These are phyloP conservation scores for Penicillium sp. DNA, from an alignment of 2,329 filamentous ascomycete species.

Conservation along the genomic window DNA sequence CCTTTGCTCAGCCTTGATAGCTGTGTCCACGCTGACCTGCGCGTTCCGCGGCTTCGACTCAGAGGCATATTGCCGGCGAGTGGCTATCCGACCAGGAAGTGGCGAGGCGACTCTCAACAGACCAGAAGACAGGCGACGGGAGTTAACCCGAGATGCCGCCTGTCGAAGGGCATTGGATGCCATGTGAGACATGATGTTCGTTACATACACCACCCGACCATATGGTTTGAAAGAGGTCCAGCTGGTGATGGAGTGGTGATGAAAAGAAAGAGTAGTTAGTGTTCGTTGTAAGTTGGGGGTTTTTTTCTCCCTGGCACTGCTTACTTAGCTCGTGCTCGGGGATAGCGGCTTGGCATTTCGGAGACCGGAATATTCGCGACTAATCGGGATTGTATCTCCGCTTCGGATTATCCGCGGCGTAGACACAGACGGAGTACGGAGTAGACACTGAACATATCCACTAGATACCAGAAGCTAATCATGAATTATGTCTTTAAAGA, in stretches of 20 bases:
- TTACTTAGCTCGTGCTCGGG: slow-evolving; percentile 11
- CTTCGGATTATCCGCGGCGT: background rate
- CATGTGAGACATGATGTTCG: slow-evolving; percentile 57
- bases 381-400: background rate
- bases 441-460: too few relatives aligned
- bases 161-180: slow-evolving; percentile 66
- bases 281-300: background rate
- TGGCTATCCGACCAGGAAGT: slow-evolving; percentile 34
- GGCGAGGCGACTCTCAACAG: slow-evolving; percentile 37
- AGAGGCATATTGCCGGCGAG: slow-evolving; percentile 71
- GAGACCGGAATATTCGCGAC: background rate
- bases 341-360: slow-evolving; percentile 5
- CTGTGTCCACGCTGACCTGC: slow-evolving; percentile 75
- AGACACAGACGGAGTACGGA: too few relatives aligned
- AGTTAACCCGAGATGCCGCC: slow-evolving; percentile 62
- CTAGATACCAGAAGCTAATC: too few relatives aligned
- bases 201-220: slow-evolving; percentile 19
- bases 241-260: slow-evolving; percentile 10
- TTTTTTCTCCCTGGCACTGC: slow-evolving; percentile 18
- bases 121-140: slow-evolving; percentile 43
- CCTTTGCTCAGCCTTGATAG: slow-evolving; percentile 82
- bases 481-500: too few relatives aligned
- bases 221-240: slow-evolving; percentile 19
- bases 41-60: slow-evolving; percentile 67
- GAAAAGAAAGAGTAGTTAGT: background rate